Evolutionary conservation across 495 filamentous ascomycete genomes (phyloP), one percentile per base, ranked within the genome.

Genomic region (Rhypophila decipiens): DNA sequence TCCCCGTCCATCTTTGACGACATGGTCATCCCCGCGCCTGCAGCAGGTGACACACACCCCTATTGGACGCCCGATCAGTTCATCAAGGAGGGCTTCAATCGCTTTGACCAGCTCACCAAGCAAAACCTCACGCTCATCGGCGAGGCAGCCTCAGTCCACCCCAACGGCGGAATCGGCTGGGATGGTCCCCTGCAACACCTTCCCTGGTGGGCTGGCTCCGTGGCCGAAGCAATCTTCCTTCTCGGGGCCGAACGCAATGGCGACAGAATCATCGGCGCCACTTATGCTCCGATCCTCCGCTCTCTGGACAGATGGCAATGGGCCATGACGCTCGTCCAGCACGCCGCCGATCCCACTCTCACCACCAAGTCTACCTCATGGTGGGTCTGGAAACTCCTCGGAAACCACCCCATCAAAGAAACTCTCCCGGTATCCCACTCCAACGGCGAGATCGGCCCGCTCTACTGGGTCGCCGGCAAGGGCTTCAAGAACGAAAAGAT

Each of bases 231-330:
- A 2, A 75, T 87, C 22, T 84, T 78, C 50, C 72, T 85, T 51
- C 72, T 88, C 29, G 83, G 80, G 21, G 71, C 79, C 35, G 84
- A 88, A 64, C 70, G 82, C 19, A 87, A 87, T 58, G 71, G 74
- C 4, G 76, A 84, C 42, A 69, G 68, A 39, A 65, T 73, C 38
- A 63, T 66, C 22, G 77, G 58, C 36, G 53, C 66, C 15, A 55
- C 57, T 46, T 70, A 65, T 37, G 66, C 67, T 10, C 69, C 70
- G 8, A 58, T 64, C 2, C 49, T 73, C 35, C 60, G 67, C 37
- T 67, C 66, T 37, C 54, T 72, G 49, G 67, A 71, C 50, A 54
- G 64, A 18, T 70, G 64, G 65, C 66, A 73, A 33, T 71, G 70
- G 67, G 53, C 55, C 34, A 54, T 72, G 56, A 59, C 76, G 44